Percentiles rank a stretch among this genome's conserved stretches.
Evolutionary conservation across 2,329 filamentous ascomycete genomes (phyloP).

Genomic region (Ascomycota sp.): DNA sequence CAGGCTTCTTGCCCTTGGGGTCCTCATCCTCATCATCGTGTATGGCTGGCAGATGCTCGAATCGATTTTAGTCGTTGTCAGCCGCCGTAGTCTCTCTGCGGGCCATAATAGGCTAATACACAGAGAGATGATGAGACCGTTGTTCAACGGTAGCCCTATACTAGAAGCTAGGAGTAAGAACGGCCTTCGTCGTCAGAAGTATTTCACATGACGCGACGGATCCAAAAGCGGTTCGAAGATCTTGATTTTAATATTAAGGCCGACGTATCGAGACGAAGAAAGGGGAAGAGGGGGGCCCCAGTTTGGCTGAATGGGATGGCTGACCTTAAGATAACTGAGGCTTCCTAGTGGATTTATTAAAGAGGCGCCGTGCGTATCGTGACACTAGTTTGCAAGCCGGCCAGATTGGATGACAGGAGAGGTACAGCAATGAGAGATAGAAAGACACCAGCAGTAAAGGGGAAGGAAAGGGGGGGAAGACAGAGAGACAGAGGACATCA

Average conservation of each 20-base stretch:
- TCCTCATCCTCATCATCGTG: slow-evolving; percentile 19
- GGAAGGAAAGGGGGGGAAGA: neutral
- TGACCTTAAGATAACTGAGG: too few species aligned
- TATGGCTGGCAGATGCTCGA: slow-evolving; percentile 12
- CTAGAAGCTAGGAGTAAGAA: too few species aligned
- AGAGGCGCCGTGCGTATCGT: too few species aligned
- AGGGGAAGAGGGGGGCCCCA: too few species aligned
- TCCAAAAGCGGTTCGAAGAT: neutral
- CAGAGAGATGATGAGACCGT: neutral
- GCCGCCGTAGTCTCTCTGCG: slow-evolving; percentile 2
- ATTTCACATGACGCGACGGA: slow-evolving; percentile 4
- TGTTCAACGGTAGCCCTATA: slow-evolving; percentile 1
- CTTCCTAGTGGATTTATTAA: too few species aligned
- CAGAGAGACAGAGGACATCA: slow-evolving; percentile 2
- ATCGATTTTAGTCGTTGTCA: slow-evolving; percentile 2
- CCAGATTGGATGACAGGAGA: too few species aligned
- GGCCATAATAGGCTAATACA: neutral
- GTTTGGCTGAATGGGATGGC: too few species aligned
- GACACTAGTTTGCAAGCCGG: too few species aligned
- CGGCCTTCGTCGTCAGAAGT: neutral
- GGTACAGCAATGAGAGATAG: too few species aligned
- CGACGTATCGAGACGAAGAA: neutral
- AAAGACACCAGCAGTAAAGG: neutral
- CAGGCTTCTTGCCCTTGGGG: slow-evolving; percentile 22
- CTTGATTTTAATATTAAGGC: neutral